phyloP scores from a whole-genome alignment of 768 basidiomycete genomes.

The Obba rivulosa region DNA sequence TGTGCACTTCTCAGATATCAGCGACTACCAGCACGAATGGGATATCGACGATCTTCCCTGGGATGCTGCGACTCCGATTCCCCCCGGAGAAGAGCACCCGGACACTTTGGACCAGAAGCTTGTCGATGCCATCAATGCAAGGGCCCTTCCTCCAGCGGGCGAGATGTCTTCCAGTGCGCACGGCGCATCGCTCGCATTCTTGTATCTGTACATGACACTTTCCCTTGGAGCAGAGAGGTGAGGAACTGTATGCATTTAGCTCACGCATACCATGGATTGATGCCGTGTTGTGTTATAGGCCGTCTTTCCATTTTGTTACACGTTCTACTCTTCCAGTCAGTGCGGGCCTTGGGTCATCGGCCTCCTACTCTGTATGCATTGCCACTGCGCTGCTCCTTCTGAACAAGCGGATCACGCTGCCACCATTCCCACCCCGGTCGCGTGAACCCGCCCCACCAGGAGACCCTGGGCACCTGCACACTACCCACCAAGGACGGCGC shows the following conservation, averaged over 20 bases:
- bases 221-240: slow-evolving; percentile 52
- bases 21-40: slow-evolving; percentile 78
- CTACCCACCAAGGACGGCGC: slow-evolving; percentile 60
- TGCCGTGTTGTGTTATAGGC: slow-evolving; percentile 37
- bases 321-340: slow-evolving; percentile 90
- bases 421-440: slow-evolving; percentile 44
- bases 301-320: slow-evolving; percentile 71
- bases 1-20: slow-evolving; percentile 76
- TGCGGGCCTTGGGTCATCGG: slow-evolving; percentile 95
- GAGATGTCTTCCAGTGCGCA: slow-evolving; percentile 32
- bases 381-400: slow-evolving; percentile 77
- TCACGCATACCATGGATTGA: neutral
- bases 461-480: slow-evolving; percentile 50
- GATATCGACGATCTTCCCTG: slow-evolving; percentile 72
- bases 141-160: slow-evolving; percentile 30
- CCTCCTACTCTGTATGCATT: slow-evolving; percentile 88
- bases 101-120: slow-evolving; percentile 70
- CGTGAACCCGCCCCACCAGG: slow-evolving; percentile 18
- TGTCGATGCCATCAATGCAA: slow-evolving; percentile 60
- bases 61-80: slow-evolving; percentile 57
- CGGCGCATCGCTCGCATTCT: slow-evolving; percentile 65
- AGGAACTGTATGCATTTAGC: slow-evolving; percentile 18
- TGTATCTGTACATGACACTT: slow-evolving; percentile 90
- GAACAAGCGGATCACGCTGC: slow-evolving; percentile 59
- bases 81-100: slow-evolving; percentile 47